These are phyloP conservation scores for Euphorbia lathyris DNA, from an alignment of 345 rosid species.

Conservation along the genomic window DNA sequence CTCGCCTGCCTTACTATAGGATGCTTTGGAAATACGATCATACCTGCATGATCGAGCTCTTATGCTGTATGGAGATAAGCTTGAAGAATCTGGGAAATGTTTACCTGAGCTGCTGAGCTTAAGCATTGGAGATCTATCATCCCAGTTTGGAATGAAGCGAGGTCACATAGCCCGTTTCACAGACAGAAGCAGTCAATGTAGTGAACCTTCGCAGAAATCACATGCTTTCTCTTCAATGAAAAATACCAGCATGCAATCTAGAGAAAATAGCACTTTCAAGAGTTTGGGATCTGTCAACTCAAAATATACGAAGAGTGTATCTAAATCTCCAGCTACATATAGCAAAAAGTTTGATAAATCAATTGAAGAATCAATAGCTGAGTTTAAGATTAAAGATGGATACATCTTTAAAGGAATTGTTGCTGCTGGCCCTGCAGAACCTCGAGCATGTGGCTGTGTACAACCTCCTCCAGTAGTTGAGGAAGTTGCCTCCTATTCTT, in stretches of 20 bases:
- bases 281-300: conserved; percentile 26
- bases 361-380: conserved; percentile 48
- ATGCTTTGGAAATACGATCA: conserved; percentile 55
- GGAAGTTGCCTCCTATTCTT: conserved; percentile 44
- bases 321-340: conserved; percentile 25
- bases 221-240: conserved; percentile 16
- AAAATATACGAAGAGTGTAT: conserved; percentile 20
- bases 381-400: conserved; percentile 51
- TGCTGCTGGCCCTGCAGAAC: conserved; percentile 52
- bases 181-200: conserved; percentile 39
- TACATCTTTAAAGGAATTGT: conserved; percentile 60
- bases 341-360: conserved; percentile 29
- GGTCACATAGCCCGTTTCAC: conserved; percentile 55
- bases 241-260: conserved; percentile 19
- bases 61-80: conserved; percentile 49
- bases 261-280: conserved; percentile 34
- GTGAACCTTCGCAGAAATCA: conserved; percentile 36
- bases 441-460: conserved; percentile 59
- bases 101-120: conserved; percentile 50
- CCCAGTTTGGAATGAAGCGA: conserved; percentile 57
- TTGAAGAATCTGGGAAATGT: conserved; percentile 51
- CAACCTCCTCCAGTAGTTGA: conserved; percentile 52
- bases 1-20: conserved; percentile 29
- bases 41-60: conserved; percentile 63
- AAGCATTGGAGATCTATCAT: conserved; percentile 37